Base-by-base conservation (phyloP, 108 stramenopile genomes). In the Nannochloropsis granulata region DNA sequence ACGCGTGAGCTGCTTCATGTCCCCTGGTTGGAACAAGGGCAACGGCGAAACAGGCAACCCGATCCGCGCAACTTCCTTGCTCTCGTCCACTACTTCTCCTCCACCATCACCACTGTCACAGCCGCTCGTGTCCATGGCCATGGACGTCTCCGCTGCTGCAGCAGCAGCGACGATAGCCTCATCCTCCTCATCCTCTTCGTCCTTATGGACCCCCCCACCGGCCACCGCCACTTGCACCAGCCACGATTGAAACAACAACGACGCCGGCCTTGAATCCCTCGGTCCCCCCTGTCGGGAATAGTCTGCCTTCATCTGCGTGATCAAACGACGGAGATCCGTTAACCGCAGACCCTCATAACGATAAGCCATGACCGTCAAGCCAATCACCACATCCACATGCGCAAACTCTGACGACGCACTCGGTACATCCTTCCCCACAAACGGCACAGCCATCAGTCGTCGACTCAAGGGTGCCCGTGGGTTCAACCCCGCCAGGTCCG, bases 401-500 rank as follows among this genome's bases (percentile, higher is more conserved):
- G 87, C 84, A 43, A 88, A 88, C 46, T 88, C 87, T 5, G 87
- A 88, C 78, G 84, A 78, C 26, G 43, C 34, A n/a, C 82, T 83
- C 0, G 89, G 89, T 9, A 85, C 81, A 25, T 90, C 89, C 24
- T 88, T 88, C 43, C 89, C 89, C 10, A 90, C 89, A 23, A 88
- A 90, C 12, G 89, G 89, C 16, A 90, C 89, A 2, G 87, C 87
- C 25, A 87, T 43, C 25, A 84, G 13, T 16, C 79, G 79, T 7
- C 89, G 89, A 78, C 82, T 80, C 19, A 24, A 21, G n/a, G 81
- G 81, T 8, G 79, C 81, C 43, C 24, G 21, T 23, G 85, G 21
- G 12, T 34, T 23, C 24, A 85, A 82, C 0, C 85, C 86, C 71
- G 79, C 79, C 43, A 71, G 79, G 14, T 88, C 87, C 8, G 13